Evolutionary conservation across 441 rosid genomes (phyloP).

Genomic region (Erodium moschatum): DNA sequence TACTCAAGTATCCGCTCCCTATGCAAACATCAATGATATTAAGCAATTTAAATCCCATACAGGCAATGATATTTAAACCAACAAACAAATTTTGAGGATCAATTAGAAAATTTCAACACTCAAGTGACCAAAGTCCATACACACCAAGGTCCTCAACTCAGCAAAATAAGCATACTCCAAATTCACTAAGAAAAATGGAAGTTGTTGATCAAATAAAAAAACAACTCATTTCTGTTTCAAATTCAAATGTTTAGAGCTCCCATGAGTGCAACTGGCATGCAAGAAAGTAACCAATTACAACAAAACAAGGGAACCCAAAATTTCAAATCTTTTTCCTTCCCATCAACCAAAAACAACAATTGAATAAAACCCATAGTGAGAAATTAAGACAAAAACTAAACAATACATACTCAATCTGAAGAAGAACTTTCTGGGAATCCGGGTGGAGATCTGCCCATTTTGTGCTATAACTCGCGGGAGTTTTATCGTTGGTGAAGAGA

Average conservation of each 20-base stretch:
- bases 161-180: constrained; percentile 1
- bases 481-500: constrained; percentile 69
- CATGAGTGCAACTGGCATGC: too few relatives aligned
- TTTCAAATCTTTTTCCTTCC: not conserved
- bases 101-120: not conserved
- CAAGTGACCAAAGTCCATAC: too few relatives aligned
- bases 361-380: too few relatives aligned
- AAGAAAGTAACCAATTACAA: not conserved
- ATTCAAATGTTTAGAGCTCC: too few relatives aligned
- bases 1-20: constrained; percentile 79
- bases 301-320: not conserved
- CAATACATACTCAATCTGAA: constrained; percentile 72
- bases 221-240: not conserved
- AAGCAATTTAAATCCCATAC: constrained; percentile 20
- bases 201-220: not conserved
- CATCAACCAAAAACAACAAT: constrained; percentile 4
- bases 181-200: not conserved
- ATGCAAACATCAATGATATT: not conserved
- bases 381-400: constrained; percentile 11
- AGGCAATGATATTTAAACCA: not conserved
- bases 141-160: not conserved
- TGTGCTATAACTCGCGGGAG: constrained; percentile 81
- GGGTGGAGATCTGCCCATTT: constrained; percentile 96
- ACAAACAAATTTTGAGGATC: not conserved
- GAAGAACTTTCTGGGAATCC: constrained; percentile 81